Evolutionary conservation across 1,139 yeast species (phyloP).

Genomic region (Arxiozyma heterogenica): DNA sequence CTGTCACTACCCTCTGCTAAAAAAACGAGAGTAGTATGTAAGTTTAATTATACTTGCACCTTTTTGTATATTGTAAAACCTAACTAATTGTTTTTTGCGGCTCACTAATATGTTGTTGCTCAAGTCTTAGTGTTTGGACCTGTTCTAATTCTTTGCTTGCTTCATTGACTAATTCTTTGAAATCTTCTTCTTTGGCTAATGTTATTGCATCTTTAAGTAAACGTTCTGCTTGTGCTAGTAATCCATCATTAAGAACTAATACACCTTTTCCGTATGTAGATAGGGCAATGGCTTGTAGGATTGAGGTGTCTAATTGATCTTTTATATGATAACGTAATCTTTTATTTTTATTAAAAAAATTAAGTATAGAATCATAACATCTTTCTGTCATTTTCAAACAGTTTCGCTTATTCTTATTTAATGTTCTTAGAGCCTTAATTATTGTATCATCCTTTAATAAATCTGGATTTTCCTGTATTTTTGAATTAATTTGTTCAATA

Average conservation of each 20-base stretch:
- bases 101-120: slow-evolving; percentile 6
- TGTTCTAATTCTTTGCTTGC: slow-evolving; percentile 58
- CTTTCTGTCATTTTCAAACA: slow-evolving; percentile 40
- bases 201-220: slow-evolving; percentile 61
- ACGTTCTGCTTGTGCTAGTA: slow-evolving; percentile 43
- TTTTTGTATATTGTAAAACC: not conserved
- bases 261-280: slow-evolving; percentile 85
- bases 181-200: slow-evolving; percentile 60
- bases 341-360: slow-evolving; percentile 45
- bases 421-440: slow-evolving; percentile 18
- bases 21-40: no score
- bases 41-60: no score
- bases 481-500: slow-evolving; percentile 25
- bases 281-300: slow-evolving; percentile 62
- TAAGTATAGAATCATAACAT: slow-evolving; percentile 47
- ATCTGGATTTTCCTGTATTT: slow-evolving; percentile 21
- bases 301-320: slow-evolving; percentile 37
- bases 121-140: slow-evolving; percentile 13
- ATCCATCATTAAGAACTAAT: slow-evolving; percentile 46
- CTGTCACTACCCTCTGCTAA: no score
- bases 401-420: slow-evolving; percentile 31
- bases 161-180: slow-evolving; percentile 51
- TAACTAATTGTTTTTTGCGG: not conserved
- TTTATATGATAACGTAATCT: slow-evolving; percentile 30
- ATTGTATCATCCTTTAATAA: slow-evolving; percentile 24